Evolutionary conservation across 177 flowering plant genomes (phyloP).

Genomic region (Vitis hybrid): DNA sequence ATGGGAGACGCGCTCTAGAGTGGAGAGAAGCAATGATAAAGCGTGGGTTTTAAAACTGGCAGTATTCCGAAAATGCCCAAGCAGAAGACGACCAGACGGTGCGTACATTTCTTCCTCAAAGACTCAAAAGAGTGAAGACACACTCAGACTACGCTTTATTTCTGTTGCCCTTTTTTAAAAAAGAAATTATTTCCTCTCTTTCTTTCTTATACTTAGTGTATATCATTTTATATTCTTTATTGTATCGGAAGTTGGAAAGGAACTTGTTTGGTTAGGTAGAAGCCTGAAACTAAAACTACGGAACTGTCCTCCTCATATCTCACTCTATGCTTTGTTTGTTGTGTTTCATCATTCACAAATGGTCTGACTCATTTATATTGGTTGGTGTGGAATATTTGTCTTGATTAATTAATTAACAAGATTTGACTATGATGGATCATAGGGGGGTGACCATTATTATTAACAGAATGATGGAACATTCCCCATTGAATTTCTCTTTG

Average conservation of each 20-base stretch:
- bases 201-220: background rate
- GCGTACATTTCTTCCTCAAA: constrained; percentile 5
- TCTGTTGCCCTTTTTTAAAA: background rate
- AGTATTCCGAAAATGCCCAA: constrained; percentile 3
- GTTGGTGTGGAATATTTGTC: too few relatives aligned
- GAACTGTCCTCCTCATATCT: too few relatives aligned
- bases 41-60: background rate
- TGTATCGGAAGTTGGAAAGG: background rate
- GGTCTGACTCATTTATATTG: too few relatives aligned
- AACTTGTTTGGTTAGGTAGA: background rate
- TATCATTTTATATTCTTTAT: background rate
- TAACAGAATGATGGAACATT: too few relatives aligned
- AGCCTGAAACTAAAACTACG: too few relatives aligned
- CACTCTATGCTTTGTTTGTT: too few relatives aligned
- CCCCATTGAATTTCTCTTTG: too few relatives aligned
- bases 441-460: too few relatives aligned
- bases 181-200: too few relatives aligned
- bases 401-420: too few relatives aligned
- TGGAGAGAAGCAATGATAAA: background rate
- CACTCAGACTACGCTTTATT: background rate
- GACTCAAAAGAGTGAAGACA: background rate
- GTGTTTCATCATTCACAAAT: too few relatives aligned
- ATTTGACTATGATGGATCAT: too few relatives aligned
- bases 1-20: background rate
- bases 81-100: constrained; percentile 7